Percentiles rank a stretch among this genome's conserved stretches.
phyloP scores from a whole-genome alignment of 2,329 filamentous ascomycete genomes.

The Diaporthe citrichinensis region DNA sequence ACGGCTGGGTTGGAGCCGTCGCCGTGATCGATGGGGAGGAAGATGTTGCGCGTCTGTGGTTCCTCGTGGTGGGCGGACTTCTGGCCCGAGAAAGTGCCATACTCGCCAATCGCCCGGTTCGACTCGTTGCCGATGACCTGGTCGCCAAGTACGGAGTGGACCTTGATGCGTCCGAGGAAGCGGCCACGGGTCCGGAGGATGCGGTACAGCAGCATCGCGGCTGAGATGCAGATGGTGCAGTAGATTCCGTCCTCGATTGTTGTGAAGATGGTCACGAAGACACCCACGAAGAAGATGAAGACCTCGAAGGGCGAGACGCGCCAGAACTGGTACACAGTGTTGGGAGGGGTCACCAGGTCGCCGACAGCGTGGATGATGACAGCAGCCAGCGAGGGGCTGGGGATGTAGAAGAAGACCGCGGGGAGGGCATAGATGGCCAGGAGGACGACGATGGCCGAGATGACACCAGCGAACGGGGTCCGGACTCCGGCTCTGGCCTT shows the following conservation, averaged over 20 bases:
- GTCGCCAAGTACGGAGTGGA: constrained; percentile 88
- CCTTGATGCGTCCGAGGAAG: constrained; percentile 86
- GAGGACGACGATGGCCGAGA: constrained; percentile 88
- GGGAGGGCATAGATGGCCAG: constrained; percentile 92
- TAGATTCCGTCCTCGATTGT: constrained; percentile 96
- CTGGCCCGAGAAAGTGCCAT: constrained; percentile 67
- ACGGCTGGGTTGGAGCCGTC: constrained; percentile 93
- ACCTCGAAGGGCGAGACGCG: constrained; percentile 91
- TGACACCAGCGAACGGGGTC: constrained; percentile 89
- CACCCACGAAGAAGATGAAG: constrained; percentile 92
- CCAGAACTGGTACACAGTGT: constrained; percentile 97
- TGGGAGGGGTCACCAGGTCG: constrained; percentile 91
- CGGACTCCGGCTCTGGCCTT: constrained; percentile 97
- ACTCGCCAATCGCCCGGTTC: constrained; percentile 62
- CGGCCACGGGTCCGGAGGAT: constrained; percentile 85
- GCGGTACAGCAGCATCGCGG: constrained; percentile 84
- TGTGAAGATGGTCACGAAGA: constrained; percentile 89
- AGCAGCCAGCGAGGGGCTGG: constrained; percentile 82
- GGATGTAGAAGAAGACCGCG: constrained; percentile 94
- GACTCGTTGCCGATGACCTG: constrained; percentile 76
- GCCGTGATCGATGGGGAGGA: constrained; percentile 87
- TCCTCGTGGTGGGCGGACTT: constrained; percentile 51
- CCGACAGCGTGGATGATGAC: constrained; percentile 97
- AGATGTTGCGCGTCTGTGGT: constrained; percentile 79
- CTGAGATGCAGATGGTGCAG: constrained; percentile 82